phyloP scores from a whole-genome alignment of 2,329 filamentous ascomycete genomes.

The Mollisiaceae sp. region DNA sequence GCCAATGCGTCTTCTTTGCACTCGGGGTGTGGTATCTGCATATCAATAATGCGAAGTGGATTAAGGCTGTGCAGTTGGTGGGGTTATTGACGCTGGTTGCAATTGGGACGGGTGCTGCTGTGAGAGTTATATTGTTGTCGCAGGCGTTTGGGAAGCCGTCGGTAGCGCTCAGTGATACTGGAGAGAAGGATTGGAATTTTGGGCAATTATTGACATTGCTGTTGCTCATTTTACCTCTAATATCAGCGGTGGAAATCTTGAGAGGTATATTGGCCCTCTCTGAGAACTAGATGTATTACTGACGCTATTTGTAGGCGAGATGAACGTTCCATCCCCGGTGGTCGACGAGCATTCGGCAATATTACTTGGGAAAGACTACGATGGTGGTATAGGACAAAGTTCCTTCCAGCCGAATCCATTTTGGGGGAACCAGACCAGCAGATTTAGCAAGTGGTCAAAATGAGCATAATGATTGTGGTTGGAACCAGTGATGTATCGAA shows the following conservation, averaged over 20 bases:
- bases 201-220: conserved; percentile 65
- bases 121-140: conserved; percentile 60
- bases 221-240: conserved; percentile 62
- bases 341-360: conserved; percentile 44
- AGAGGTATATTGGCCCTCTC: conserved; percentile 50
- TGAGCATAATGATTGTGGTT: neutral
- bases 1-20: conserved; percentile 62
- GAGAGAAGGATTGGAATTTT: conserved; percentile 66
- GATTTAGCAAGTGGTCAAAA: conserved; percentile 20
- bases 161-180: conserved; percentile 54
- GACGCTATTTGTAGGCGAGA: conserved; percentile 28
- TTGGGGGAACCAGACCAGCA: conserved; percentile 24
- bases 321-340: conserved; percentile 49
- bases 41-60: conserved; percentile 57
- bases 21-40: conserved; percentile 70
- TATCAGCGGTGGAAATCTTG: conserved; percentile 64
- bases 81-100: conserved; percentile 41
- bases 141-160: conserved; percentile 64
- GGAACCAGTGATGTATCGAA: neutral
- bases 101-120: conserved; percentile 62
- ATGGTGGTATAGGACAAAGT: conserved; percentile 7
- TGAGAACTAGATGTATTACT: neutral
- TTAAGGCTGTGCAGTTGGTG: conserved; percentile 55
- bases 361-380: conserved; percentile 12
- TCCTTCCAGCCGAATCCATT: conserved; percentile 29